A percentile compares a stretch with the other conserved stretches of the same genome.
These are phyloP conservation scores for Phialophora chinensis DNA, from an alignment of 2,329 filamentous ascomycete genomes.

Conservation along the genomic window DNA sequence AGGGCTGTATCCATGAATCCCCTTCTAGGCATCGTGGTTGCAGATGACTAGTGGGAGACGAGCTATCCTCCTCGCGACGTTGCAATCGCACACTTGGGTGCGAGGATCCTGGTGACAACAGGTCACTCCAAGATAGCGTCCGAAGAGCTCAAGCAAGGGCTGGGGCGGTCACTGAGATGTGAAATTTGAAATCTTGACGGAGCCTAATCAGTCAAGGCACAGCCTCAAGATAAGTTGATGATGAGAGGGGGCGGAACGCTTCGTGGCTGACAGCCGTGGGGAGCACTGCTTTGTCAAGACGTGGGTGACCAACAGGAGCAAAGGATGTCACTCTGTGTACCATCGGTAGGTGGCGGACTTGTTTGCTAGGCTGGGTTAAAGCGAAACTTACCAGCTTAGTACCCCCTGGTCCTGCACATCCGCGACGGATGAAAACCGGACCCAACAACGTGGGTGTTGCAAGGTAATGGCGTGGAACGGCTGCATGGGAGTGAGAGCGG, in stretches of 20 bases:
- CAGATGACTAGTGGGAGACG: not conserved
- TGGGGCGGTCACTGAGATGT: not conserved
- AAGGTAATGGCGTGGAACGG: not conserved
- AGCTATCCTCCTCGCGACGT: not conserved
- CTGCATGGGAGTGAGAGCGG: conserved; percentile 1
- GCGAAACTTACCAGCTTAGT: not conserved
- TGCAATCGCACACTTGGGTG: not conserved
- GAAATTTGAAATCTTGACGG: not conserved
- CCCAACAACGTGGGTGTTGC: conserved; percentile 18
- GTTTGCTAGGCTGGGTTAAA: not conserved
- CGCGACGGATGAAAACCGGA: conserved; percentile 7
- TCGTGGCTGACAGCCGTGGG: not conserved
- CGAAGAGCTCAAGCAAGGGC: not conserved
- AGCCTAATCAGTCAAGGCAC: not conserved
- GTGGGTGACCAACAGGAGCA: conserved; percentile 10
- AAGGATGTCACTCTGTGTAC: not conserved
- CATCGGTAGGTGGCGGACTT: conserved; percentile 7
- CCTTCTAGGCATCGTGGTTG: not conserved
- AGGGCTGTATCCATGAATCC: not conserved
- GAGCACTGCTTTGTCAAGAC: conserved; percentile 2
- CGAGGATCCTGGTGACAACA: not conserved
- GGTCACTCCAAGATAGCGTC: not conserved
- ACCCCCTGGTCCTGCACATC: conserved; percentile 6
- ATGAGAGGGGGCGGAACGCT: not conserved
- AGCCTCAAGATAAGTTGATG: not conserved